Percentiles rank a stretch among this genome's conserved stretches.
Conservation (phyloP, 2,329 filamentous ascomycete genomes). For the Alternaria ethzedia region DNA sequence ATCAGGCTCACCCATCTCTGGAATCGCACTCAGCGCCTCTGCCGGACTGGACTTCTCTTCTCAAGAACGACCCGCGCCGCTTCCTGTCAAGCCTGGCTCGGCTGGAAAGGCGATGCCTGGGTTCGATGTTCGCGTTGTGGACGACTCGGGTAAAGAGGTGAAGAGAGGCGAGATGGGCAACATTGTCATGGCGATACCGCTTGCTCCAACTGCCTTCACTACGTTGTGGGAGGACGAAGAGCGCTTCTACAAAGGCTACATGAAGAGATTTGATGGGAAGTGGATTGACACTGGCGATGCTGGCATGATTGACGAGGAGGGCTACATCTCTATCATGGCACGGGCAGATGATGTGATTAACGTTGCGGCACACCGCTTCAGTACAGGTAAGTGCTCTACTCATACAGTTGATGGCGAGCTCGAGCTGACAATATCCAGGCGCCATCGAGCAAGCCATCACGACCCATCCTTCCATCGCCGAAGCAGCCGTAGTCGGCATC, state of each 20-base stretch:
- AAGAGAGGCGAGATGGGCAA: constrained; percentile 82
- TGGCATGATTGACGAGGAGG: constrained; percentile 80
- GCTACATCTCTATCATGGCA: constrained; percentile 68
- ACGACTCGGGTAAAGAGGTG: constrained; percentile 78
- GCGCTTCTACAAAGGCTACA: constrained; percentile 83
- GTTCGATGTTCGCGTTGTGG: constrained; percentile 84
- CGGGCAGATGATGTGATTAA: constrained; percentile 88
- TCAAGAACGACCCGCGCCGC: constrained; percentile 52
- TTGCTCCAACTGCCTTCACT: constrained; percentile 85
- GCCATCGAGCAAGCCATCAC: constrained; percentile 91
- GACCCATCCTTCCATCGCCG: constrained; percentile 77
- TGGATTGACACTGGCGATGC: constrained; percentile 94
- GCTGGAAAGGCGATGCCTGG: constrained; percentile 92
- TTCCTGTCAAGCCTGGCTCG: constrained; percentile 78
- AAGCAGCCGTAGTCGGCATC: constrained; percentile 85
- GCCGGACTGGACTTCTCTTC: constrained; percentile 63
- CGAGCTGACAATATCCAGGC: constrained; percentile 56
- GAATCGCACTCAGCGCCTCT: constrained; percentile 68
- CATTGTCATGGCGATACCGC: constrained; percentile 81
- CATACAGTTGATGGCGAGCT: background rate
- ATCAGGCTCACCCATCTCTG: constrained; percentile 72
- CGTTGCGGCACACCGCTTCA: constrained; percentile 90
- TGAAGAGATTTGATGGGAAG: constrained; percentile 78
- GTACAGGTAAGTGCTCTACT: constrained; percentile 67
- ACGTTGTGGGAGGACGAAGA: constrained; percentile 86